phyloP scores from a whole-genome alignment of 768 basidiomycete species.

The Rhodocollybia butyracea region DNA sequence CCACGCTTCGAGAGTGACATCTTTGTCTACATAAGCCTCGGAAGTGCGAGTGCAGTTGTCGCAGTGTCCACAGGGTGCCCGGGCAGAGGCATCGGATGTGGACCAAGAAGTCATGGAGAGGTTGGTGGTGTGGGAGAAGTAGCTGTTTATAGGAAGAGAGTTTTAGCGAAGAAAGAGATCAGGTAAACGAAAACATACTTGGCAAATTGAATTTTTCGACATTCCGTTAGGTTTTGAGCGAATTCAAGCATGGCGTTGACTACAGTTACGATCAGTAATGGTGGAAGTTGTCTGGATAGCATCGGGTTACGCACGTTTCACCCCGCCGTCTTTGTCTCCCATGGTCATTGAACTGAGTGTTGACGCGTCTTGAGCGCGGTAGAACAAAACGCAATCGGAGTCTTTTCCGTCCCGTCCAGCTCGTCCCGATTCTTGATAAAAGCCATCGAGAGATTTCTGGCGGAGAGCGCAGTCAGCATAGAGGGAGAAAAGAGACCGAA shows the following conservation, averaged over 20 bases:
- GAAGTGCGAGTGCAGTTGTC: conserved; percentile 80
- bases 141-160: no score
- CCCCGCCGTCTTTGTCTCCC: conserved; percentile 51
- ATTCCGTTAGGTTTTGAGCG: conserved; percentile 71
- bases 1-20: conserved; percentile 80
- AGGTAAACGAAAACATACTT: conserved; percentile 59
- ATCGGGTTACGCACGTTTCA: conserved; percentile 50
- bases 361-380: conserved; percentile 71
- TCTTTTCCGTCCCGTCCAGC: conserved; percentile 90
- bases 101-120: conserved; percentile 75
- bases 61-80: conserved; percentile 79
- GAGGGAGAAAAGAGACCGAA: neutral
- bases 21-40: conserved; percentile 47
- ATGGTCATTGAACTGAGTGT: conserved; percentile 58
- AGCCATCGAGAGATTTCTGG: conserved; percentile 87
- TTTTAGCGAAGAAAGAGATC: no score
- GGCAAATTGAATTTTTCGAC: conserved; percentile 84
- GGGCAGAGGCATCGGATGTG: conserved; percentile 55
- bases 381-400: conserved; percentile 86
- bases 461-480: conserved; percentile 26
- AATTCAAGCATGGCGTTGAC: conserved; percentile 81
- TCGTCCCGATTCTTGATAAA: conserved; percentile 93
- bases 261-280: conserved; percentile 24
- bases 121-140: conserved; percentile 77
- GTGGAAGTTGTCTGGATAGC: neutral